phyloP scores from a whole-genome alignment of 352 stramenopile species.

The Phytophthora uliginosa region DNA sequence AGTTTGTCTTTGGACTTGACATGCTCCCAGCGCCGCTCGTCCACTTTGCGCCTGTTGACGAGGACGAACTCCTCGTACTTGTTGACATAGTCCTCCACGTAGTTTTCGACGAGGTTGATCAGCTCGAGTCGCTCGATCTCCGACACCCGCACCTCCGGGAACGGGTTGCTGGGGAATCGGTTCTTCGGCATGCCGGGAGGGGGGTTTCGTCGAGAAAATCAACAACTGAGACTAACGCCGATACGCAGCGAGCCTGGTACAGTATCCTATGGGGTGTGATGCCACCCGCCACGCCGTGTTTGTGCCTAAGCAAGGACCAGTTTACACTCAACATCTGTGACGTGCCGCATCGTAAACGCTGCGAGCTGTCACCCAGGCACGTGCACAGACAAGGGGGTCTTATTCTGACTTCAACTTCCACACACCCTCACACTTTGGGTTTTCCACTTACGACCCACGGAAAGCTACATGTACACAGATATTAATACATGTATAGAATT shows the following conservation, averaged over 20 bases:
- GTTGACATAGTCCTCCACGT: conserved; percentile 23
- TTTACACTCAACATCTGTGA: not conserved
- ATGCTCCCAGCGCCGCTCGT: conserved; percentile 26
- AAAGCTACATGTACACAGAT: not conserved
- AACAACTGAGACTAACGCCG: conserved; percentile 21
- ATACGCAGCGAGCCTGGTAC: not conserved
- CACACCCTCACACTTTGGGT: not conserved
- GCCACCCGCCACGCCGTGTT: conserved; percentile 2
- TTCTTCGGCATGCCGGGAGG: conserved; percentile 14
- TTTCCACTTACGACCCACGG: not conserved
- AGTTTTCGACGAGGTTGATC: conserved; percentile 24
- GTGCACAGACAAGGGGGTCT: not conserved
- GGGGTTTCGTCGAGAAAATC: conserved; percentile 5
- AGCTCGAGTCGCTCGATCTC: conserved; percentile 18
- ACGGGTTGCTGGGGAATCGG: conserved; percentile 25
- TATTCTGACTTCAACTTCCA: conserved; percentile 4
- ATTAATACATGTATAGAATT: not conserved
- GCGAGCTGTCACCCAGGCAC: not conserved
- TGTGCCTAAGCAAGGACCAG: conserved; percentile 23
- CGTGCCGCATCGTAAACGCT: not conserved
- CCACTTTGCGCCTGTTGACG: conserved; percentile 27
- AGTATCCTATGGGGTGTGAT: conserved; percentile 2
- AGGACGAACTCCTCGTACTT: conserved; percentile 36
- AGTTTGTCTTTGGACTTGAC: conserved; percentile 36
- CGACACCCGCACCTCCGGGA: conserved; percentile 20